Conservation (phyloP, 306 rosid genomes). For the Crotalaria pallida region DNA sequence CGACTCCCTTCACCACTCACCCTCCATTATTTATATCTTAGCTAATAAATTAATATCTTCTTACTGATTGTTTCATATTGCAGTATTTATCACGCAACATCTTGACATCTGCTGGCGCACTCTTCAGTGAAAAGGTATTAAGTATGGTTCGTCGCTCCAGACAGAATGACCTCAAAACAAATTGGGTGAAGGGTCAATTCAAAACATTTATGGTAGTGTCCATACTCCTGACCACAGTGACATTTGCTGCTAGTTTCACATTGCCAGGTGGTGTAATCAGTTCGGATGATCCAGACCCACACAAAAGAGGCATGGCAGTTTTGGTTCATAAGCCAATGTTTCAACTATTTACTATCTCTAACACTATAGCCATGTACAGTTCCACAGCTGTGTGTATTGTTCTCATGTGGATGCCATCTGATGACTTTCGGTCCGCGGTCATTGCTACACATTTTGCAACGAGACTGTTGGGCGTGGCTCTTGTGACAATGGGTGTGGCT, state of each 20-base stretch:
- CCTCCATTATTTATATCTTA: no score
- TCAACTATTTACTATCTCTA: neutral
- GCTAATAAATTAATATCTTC: neutral
- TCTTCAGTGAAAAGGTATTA: neutral
- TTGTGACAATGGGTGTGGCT: neutral
- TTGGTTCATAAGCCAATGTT: neutral
- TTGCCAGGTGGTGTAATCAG: slow-evolving; percentile 16
- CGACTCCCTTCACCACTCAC: no score
- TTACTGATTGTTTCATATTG: neutral
- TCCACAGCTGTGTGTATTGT: neutral
- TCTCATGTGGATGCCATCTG: neutral
- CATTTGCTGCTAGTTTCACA: slow-evolving; percentile 31
- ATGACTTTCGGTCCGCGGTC: neutral
- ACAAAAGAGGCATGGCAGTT: neutral
- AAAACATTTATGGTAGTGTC: slow-evolving; percentile 12
- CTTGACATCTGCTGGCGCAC: neutral
- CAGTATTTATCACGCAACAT: neutral
- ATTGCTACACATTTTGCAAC: neutral
- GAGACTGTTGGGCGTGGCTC: neutral
- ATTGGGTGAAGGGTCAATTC: neutral
- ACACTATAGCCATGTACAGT: neutral
- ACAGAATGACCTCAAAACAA: neutral
- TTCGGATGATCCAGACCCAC: neutral
- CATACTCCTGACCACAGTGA: slow-evolving; percentile 16
- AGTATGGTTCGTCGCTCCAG: neutral